A percentile compares a stretch with the other conserved stretches of the same genome.
These are phyloP conservation scores for Trichosporon asahii DNA, from an alignment of 1,284 basidiomycete genomes.

Conservation along the genomic window DNA sequence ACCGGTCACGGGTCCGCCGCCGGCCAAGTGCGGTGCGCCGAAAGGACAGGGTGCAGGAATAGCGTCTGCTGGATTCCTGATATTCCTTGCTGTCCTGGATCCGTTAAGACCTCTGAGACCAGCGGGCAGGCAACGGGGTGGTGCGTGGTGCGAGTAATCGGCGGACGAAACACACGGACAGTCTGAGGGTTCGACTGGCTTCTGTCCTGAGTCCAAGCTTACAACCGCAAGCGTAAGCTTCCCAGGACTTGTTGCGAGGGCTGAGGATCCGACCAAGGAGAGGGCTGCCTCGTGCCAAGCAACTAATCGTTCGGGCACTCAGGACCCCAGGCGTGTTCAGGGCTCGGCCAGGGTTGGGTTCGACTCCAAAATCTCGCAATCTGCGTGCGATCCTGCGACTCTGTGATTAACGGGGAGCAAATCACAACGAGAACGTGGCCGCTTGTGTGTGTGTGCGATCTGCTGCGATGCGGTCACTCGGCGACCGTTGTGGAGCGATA, in stretches of 20 bases:
- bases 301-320: background rate
- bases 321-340: background rate
- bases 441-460: background rate
- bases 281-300: background rate
- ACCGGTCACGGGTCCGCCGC: background rate
- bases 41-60: background rate
- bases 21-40: background rate
- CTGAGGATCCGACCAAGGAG: background rate
- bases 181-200: background rate
- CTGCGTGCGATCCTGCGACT: background rate
- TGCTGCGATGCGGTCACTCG: background rate
- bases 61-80: background rate
- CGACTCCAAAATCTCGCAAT: background rate
- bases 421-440: background rate
- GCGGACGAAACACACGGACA: conserved; percentile 6
- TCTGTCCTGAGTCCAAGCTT: background rate
- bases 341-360: background rate
- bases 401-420: background rate
- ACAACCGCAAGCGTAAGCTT: background rate
- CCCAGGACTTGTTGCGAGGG: background rate
- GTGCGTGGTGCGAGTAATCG: conserved; percentile 1
- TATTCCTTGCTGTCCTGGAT: background rate
- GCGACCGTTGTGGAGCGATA: background rate
- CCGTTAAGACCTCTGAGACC: background rate
- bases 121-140: background rate